These are phyloP conservation scores for Rosa hybrid DNA, from an alignment of 331 rosid species.

Conservation along the genomic window DNA sequence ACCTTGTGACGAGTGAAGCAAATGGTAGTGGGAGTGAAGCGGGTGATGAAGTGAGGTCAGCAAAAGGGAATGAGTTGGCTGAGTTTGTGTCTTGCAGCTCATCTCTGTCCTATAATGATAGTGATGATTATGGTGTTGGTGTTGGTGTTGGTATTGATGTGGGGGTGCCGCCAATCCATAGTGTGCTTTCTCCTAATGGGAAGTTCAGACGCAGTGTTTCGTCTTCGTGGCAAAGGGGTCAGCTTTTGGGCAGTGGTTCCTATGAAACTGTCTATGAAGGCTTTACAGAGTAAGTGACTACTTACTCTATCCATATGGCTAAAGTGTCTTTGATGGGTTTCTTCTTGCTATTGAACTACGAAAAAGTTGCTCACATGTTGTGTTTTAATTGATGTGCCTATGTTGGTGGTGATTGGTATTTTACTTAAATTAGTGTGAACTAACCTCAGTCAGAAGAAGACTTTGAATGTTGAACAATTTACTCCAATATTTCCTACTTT, in stretches of 20 bases:
- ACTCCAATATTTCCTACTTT: background rate
- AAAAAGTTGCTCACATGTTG: background rate
- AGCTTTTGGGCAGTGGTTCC: constrained; percentile 60
- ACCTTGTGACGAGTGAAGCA: too few relatives aligned
- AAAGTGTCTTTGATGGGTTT: too few relatives aligned
- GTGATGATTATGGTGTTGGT: too few relatives aligned
- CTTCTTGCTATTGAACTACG: background rate
- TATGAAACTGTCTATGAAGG: constrained; percentile 72
- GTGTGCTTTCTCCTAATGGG: too few relatives aligned
- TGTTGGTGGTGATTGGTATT: background rate
- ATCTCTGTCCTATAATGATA: constrained; percentile 30
- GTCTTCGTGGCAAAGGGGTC: constrained; percentile 68
- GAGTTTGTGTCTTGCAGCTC: too few relatives aligned
- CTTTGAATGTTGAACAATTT: background rate
- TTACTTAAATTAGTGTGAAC: background rate
- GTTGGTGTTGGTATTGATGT: background rate
- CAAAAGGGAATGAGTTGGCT: too few relatives aligned
- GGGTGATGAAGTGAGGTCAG: too few relatives aligned
- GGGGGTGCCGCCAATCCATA: too few relatives aligned
- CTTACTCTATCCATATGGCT: background rate
- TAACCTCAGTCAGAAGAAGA: background rate
- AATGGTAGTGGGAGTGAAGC: too few relatives aligned
- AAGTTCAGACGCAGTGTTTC: constrained; percentile 41
- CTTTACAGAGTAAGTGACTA: constrained; percentile 50
- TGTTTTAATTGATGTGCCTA: background rate